phyloP scores from a whole-genome alignment of 306 rosid genomes.

The Prunus dulcis region DNA sequence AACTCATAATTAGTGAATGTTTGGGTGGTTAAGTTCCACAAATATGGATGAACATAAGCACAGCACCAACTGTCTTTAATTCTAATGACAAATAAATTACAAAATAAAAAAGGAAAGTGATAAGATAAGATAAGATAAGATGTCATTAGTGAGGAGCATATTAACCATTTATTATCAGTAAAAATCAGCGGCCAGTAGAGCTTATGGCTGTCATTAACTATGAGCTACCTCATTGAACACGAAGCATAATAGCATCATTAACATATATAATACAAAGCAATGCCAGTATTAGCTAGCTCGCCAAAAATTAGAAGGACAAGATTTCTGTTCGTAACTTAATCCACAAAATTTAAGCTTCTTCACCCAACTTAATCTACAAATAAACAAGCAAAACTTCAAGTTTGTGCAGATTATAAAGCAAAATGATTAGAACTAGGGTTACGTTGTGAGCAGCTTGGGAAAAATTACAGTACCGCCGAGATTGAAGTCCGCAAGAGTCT shows the following conservation, averaged over 20 bases:
- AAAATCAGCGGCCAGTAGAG: neutral
- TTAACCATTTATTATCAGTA: neutral
- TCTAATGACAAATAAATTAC: neutral
- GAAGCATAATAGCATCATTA: too few species aligned
- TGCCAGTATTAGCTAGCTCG: too few species aligned
- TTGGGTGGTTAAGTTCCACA: neutral
- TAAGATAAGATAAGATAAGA: neutral
- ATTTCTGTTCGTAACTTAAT: too few species aligned
- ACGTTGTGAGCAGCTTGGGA: neutral
- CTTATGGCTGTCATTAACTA: neutral
- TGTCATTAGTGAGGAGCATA: neutral
- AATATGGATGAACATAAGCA: neutral
- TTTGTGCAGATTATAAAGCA: neutral
- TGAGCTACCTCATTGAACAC: neutral
- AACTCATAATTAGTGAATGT: neutral
- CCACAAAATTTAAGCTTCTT: neutral
- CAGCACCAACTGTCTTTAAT: neutral
- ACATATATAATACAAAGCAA: too few species aligned
- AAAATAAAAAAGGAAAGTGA: neutral
- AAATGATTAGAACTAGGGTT: neutral
- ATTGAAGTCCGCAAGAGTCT: constrained; percentile 67
- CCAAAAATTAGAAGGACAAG: too few species aligned
- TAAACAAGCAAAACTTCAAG: neutral
- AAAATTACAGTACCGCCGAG: constrained; percentile 32
- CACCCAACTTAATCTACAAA: neutral